These are phyloP conservation scores for Nemania sp. DNA, from an alignment of 2,329 filamentous ascomycete species.

Conservation along the genomic window DNA sequence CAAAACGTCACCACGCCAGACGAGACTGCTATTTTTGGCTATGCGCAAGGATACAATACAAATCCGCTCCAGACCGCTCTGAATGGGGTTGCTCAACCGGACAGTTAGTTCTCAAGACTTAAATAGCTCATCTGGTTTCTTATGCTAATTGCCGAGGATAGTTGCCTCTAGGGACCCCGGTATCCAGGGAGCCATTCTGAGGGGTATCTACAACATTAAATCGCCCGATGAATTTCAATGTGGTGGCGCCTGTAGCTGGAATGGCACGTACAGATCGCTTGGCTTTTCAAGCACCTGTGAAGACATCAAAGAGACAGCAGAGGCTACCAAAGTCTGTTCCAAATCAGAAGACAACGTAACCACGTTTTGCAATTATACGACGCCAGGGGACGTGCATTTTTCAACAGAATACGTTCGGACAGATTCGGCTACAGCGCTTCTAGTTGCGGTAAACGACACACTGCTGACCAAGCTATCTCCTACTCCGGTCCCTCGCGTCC, in stretches of 20 bases:
- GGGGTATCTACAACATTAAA: slow-evolving; percentile 33
- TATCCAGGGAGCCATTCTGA: slow-evolving; percentile 36
- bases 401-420: slow-evolving; percentile 20
- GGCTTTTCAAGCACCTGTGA: slow-evolving; percentile 32
- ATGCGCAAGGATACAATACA: slow-evolving; percentile 22
- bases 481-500: neutral
- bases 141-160: neutral
- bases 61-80: slow-evolving; percentile 18
- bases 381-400: slow-evolving; percentile 22
- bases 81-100: neutral
- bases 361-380: slow-evolving; percentile 34
- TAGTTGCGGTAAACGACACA: slow-evolving; percentile 30
- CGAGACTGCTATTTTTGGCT: slow-evolving; percentile 18
- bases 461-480: neutral
- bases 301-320: slow-evolving; percentile 26
- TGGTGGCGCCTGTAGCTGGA: slow-evolving; percentile 32
- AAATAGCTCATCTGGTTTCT: too few species aligned
- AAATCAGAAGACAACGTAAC: neutral
- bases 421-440: slow-evolving; percentile 29
- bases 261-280: slow-evolving; percentile 28
- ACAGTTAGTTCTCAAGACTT: too few species aligned
- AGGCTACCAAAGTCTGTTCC: slow-evolving; percentile 27
- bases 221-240: slow-evolving; percentile 31
- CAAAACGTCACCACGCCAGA: slow-evolving; percentile 30
- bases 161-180: slow-evolving; percentile 25